These are phyloP conservation scores for Elaeagnus macrophylla DNA, from an alignment of 306 rosid species.

Conservation along the genomic window DNA sequence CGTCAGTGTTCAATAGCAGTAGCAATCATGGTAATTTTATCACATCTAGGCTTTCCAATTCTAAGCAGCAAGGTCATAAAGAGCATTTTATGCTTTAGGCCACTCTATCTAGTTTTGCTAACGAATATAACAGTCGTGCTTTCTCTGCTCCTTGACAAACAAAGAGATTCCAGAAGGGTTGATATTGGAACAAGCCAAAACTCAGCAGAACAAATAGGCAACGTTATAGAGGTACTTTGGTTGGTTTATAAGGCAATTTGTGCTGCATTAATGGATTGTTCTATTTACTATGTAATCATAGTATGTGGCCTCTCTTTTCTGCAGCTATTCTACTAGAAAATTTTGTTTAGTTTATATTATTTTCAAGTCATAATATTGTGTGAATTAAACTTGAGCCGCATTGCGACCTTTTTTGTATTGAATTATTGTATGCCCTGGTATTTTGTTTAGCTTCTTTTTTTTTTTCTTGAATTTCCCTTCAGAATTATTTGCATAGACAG, in stretches of 20 bases:
- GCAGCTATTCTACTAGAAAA: conserved; percentile 4
- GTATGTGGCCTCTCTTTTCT: conserved; percentile 49
- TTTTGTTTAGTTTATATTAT: not conserved
- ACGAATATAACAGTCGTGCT: conserved; percentile 54
- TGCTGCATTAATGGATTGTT: conserved; percentile 68
- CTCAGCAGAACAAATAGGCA: conserved; percentile 25
- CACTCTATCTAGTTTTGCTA: conserved; percentile 51
- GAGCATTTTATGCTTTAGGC: conserved; percentile 40
- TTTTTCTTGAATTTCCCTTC: too few species aligned
- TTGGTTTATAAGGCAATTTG: conserved; percentile 40
- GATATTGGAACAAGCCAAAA: conserved; percentile 11
- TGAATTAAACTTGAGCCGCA: not conserved
- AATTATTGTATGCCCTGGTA: too few species aligned
- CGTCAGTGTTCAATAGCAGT: conserved; percentile 39
- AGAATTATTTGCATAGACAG: too few species aligned
- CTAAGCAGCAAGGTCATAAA: conserved; percentile 28
- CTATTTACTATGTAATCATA: conserved; percentile 52
- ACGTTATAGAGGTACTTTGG: conserved; percentile 36
- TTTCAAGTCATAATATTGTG: not conserved
- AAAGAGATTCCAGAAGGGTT: conserved; percentile 15
- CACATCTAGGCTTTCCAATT: conserved; percentile 39
- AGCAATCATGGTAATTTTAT: conserved; percentile 44
- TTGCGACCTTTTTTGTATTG: too few species aligned
- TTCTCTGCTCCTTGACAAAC: conserved; percentile 33
- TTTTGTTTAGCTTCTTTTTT: too few species aligned